Percentiles rank a stretch among this genome's conserved stretches.
phyloP scores from a whole-genome alignment of 495 filamentous ascomycete genomes.

The Pseudevernia furfuracea region DNA sequence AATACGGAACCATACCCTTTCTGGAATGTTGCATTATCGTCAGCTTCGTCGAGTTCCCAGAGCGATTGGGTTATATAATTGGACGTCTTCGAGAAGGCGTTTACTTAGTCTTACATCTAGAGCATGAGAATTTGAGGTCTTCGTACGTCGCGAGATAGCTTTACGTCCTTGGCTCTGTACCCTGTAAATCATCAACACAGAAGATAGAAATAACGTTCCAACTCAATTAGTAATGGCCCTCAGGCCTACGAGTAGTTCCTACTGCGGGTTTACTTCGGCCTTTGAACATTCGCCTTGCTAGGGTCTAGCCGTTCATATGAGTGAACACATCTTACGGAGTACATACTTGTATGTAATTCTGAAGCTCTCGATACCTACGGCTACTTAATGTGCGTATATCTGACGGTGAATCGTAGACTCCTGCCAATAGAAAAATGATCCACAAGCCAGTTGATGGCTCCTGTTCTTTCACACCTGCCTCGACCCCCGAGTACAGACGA shows the following conservation, averaged over 20 bases:
- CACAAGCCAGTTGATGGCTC: not conserved
- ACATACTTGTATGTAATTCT: not conserved
- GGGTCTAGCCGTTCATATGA: no score
- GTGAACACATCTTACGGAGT: not conserved
- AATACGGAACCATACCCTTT: not conserved
- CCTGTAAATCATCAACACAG: not conserved
- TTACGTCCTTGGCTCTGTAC: not conserved
- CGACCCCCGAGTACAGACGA: not conserved
- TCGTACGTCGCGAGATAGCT: not conserved
- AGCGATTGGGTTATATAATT: not conserved
- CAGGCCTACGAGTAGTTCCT: no score
- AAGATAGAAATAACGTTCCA: not conserved
- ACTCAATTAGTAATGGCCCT: no score
- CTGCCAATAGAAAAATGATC: not conserved
- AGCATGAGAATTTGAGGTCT: not conserved
- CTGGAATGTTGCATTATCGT: not conserved
- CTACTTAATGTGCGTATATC: not conserved
- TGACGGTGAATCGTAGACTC: not conserved
- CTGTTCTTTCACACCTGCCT: not conserved
- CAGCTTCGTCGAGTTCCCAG: not conserved
- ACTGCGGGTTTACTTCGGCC: not conserved
- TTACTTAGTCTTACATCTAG: not conserved
- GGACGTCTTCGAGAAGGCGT: not conserved
- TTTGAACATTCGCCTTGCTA: no score
- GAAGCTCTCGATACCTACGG: not conserved